phyloP scores from a whole-genome alignment of 257 asterid genomes.

The Handroanthus guayacan region DNA sequence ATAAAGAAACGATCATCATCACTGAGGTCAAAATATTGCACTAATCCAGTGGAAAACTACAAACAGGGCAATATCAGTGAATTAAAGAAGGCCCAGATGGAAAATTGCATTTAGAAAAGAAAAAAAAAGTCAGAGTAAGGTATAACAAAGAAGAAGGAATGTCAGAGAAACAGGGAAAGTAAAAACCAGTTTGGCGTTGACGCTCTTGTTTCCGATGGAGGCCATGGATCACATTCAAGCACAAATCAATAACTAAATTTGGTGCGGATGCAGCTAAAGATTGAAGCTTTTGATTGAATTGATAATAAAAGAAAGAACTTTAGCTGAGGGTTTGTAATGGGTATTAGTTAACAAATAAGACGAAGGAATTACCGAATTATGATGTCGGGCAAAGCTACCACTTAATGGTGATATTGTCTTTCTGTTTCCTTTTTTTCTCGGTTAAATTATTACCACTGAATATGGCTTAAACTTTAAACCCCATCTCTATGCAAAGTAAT shows the following conservation, averaged over 20 bases:
- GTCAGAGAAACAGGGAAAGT: constrained; percentile 12
- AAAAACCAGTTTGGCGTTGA: constrained; percentile 74
- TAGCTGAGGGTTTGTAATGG: constrained; percentile 19
- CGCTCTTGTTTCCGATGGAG: constrained; percentile 70
- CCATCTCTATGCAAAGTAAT: too few species aligned
- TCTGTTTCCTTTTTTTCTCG: too few species aligned
- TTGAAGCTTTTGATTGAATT: constrained; percentile 12
- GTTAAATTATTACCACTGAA: too few species aligned
- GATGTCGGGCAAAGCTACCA: too few species aligned
- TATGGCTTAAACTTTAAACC: too few species aligned
- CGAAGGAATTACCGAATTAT: not conserved
- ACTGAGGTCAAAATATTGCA: not conserved
- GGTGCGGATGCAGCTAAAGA: constrained; percentile 13
- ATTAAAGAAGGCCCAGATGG: constrained; percentile 24
- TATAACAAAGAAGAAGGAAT: too few species aligned
- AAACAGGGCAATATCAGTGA: not conserved
- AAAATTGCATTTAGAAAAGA: constrained; percentile 1
- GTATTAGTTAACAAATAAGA: constrained; percentile 18
- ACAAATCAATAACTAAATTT: constrained; percentile 20
- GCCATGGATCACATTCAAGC: constrained; percentile 49
- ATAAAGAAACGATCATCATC: constrained; percentile 11
- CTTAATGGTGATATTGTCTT: too few species aligned
- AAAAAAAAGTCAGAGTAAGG: not conserved
- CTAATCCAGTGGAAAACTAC: not conserved
- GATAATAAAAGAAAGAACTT: not conserved